Percentiles rank a stretch among this genome's conserved stretches.
These are phyloP conservation scores for Entomortierella beljakovae DNA, from an alignment of 192 early-diverging fungal genomes.

Conservation along the genomic window DNA sequence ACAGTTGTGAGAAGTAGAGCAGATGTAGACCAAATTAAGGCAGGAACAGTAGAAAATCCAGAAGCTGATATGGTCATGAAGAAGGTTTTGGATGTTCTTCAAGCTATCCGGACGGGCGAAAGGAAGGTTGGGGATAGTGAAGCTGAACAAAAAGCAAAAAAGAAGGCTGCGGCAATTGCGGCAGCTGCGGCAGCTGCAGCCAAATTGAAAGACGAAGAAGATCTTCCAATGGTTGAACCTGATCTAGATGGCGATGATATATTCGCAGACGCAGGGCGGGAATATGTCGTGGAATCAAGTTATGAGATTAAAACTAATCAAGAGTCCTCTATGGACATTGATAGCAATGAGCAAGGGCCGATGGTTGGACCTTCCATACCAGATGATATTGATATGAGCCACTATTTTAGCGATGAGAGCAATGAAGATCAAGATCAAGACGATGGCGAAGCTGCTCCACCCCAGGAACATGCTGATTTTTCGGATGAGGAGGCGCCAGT, in stretches of 20 bases:
- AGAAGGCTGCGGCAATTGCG: constrained; percentile 39
- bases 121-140: constrained; percentile 40
- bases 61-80: constrained; percentile 76
- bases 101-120: constrained; percentile 56
- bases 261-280: constrained; percentile 86
- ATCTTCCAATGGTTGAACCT: constrained; percentile 29
- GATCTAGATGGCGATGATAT: constrained; percentile 81
- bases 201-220: constrained; percentile 25
- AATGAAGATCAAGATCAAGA: constrained; percentile 32
- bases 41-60: constrained; percentile 59
- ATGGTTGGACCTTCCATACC: constrained; percentile 32
- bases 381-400: constrained; percentile 38
- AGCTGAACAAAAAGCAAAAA: constrained; percentile 61
- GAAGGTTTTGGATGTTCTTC: constrained; percentile 75
- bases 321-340: constrained; percentile 38
- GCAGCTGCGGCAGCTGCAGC: constrained; percentile 33
- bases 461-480: background rate
- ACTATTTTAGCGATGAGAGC: constrained; percentile 46
- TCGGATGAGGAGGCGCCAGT: constrained; percentile 31
- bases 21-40: constrained; percentile 59
- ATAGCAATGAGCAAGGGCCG: constrained; percentile 29
- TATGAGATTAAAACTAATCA: background rate
- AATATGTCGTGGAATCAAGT: constrained; percentile 74
- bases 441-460: too few species aligned
- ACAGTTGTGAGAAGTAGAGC: constrained; percentile 83